A percentile compares a stretch with the other conserved stretches of the same genome.
Evolutionary conservation across 2,329 filamentous ascomycete species (phyloP).

Genomic region (Thyridium curvatum): DNA sequence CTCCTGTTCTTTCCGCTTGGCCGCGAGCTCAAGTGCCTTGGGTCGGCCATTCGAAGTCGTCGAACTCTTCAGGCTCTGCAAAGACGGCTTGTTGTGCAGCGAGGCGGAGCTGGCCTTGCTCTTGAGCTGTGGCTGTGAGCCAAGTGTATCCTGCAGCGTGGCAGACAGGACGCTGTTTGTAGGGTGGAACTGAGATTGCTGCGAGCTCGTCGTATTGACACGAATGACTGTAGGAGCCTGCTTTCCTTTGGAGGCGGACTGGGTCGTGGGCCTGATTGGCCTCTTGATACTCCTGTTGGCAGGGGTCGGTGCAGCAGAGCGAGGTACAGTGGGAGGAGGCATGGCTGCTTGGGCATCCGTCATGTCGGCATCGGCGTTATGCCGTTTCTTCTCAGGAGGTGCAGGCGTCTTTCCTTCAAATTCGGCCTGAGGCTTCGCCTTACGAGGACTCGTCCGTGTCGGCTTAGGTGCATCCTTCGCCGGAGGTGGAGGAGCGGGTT

Average conservation of each 20-base stretch:
- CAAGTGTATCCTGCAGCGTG: conserved; percentile 49
- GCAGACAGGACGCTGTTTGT: conserved; percentile 52
- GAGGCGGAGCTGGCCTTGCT: conserved; percentile 65
- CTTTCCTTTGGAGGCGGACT: conserved; percentile 51
- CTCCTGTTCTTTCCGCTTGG: conserved; percentile 79
- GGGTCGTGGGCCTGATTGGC: conserved; percentile 57
- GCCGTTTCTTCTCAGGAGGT: conserved; percentile 21
- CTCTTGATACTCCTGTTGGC: conserved; percentile 47
- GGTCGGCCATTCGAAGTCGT: conserved; percentile 57
- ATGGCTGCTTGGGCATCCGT: conserved; percentile 45
- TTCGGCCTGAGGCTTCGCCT: conserved; percentile 27
- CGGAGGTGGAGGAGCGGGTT: conserved; percentile 19
- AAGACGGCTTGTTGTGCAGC: conserved; percentile 50
- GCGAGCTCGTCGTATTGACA: conserved; percentile 58
- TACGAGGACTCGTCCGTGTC: conserved; percentile 46
- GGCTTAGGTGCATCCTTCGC: conserved; percentile 36
- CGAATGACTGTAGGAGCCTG: conserved; percentile 66
- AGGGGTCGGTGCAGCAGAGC: conserved; percentile 43
- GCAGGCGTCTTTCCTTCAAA: conserved; percentile 22
- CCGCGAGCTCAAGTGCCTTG: conserved; percentile 68
- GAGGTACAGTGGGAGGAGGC: conserved; percentile 55
- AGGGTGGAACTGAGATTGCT: conserved; percentile 53
- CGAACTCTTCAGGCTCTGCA: conserved; percentile 58
- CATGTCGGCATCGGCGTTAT: conserved; percentile 48
- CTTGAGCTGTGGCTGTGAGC: conserved; percentile 33